Base-by-base conservation (phyloP, 2,329 filamentous ascomycete genomes). In the Sodiomyces alkalinus region DNA sequence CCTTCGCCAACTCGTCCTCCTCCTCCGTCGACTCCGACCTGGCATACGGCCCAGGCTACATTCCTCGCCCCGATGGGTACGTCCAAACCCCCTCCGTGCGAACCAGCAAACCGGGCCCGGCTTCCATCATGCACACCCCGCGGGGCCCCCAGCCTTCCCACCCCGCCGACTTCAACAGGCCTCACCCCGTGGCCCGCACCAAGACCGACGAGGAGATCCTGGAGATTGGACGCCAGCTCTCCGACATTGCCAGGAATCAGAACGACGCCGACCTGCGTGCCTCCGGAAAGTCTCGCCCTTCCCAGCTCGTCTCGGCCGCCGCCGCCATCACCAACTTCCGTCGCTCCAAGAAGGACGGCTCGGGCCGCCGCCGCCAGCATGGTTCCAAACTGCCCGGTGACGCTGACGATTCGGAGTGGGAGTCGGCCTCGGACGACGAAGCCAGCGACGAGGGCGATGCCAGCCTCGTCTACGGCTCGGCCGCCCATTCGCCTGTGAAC, bases 1-100 rank as follows among this genome's bases (percentile, higher is more conserved):
- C 61, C 32, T 64, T 72, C 40, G 47, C 17, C 30, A 77, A 74
- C 41, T 74, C 68, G 2, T 80, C 74, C 2, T 75, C 70, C 3
- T 78, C 73, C 1, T 77, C 73, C 1, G 58, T 78, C 30, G 72
- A 78, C 47, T 69, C 66, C 13, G 76, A 81, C 43, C 52, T 80
- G 34, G 74, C 74, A 7, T 80, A 79, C 44, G 74, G 75, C 7
- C 61, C 55, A 30, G 74, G 71, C 11, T 75, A 64, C 37, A 55
- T 68, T 26, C 60, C 60, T 35, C 50, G 52, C 19, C 33, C 40
- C 7, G 51, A 46, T 35, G 43, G 41, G 29, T 44, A 43, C 21
- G 45, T 16, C 14, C 15, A 21, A 4, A 23, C 29, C 23, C 26
- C 14, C 23, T 17, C 14, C 9, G 14, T 14, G 16, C 23, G 23